These are phyloP conservation scores for Suhomyces xylopsoci DNA, from an alignment of 805 yeast species.

Conservation along the genomic window DNA sequence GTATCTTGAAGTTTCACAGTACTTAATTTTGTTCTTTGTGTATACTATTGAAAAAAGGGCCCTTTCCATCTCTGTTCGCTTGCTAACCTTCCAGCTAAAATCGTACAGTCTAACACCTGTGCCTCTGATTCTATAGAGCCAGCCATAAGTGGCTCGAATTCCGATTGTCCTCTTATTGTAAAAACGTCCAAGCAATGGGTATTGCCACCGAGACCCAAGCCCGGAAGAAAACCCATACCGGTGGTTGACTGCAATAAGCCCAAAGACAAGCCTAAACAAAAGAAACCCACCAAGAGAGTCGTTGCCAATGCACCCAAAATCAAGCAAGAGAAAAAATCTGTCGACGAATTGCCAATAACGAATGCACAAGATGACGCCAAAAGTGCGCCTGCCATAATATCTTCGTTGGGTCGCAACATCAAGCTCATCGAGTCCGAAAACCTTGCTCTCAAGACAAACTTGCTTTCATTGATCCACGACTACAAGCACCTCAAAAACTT, in stretches of 20 bases:
- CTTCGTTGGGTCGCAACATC: constrained; percentile 10
- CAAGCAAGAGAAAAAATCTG: background rate
- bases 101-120: constrained; percentile 7
- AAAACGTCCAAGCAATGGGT: constrained; percentile 80
- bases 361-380: background rate
- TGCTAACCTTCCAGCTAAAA: constrained; percentile 2
- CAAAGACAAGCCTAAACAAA: constrained; percentile 4
- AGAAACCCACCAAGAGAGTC: constrained; percentile 3
- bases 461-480: constrained; percentile 38
- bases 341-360: background rate
- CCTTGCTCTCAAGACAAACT: constrained; percentile 29
- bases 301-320: background rate
- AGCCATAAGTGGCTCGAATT: background rate
- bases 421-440: constrained; percentile 31
- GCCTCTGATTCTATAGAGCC: background rate
- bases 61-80: background rate
- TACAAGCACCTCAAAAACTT: constrained; percentile 34
- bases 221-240: constrained; percentile 52
- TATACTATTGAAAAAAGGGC: background rate
- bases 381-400: background rate
- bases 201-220: constrained; percentile 80
- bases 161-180: constrained; percentile 12
- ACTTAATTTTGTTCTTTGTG: no score
- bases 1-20: no score
- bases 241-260: constrained; percentile 6